phyloP scores from a whole-genome alignment of 495 filamentous ascomycete species.

The Aspergillus baeticus region DNA sequence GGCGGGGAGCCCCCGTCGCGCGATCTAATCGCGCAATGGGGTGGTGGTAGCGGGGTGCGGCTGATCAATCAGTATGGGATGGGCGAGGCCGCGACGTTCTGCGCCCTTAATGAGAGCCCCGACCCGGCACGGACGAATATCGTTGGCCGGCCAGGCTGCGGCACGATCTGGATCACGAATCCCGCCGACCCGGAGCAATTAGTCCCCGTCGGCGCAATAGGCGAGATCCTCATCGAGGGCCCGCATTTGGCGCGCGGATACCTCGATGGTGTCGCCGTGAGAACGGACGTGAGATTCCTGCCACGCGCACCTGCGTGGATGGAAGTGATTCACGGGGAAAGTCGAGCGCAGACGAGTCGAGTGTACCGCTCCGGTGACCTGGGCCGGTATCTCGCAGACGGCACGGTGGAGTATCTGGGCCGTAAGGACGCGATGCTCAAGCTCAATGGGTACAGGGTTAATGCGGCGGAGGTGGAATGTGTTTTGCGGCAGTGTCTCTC shows the following conservation, averaged over 20 bases:
- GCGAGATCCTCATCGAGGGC: slow-evolving; percentile 61
- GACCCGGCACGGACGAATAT: not conserved
- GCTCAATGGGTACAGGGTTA: slow-evolving; percentile 72
- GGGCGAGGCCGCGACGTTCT: slow-evolving; percentile 39
- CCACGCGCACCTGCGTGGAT: slow-evolving; percentile 14
- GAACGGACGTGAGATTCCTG: slow-evolving; percentile 15
- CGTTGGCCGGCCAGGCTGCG: not conserved
- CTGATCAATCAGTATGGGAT: slow-evolving; percentile 61
- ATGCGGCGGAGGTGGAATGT: slow-evolving; percentile 68
- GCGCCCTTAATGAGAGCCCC: slow-evolving; percentile 19
- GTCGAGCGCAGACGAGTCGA: slow-evolving; percentile 6
- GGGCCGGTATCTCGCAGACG: slow-evolving; percentile 68
- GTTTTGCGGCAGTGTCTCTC: slow-evolving; percentile 14
- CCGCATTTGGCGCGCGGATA: slow-evolving; percentile 54
- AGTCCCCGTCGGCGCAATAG: slow-evolving; percentile 51
- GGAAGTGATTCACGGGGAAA: slow-evolving; percentile 8
- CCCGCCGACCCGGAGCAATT: slow-evolving; percentile 45
- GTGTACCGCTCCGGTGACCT: slow-evolving; percentile 80
- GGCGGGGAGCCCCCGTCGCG: slow-evolving; percentile 45
- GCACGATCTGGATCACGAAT: slow-evolving; percentile 17
- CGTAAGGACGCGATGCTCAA: slow-evolving; percentile 81
- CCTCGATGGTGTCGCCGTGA: slow-evolving; percentile 33
- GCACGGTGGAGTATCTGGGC: slow-evolving; percentile 70
- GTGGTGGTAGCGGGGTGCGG: slow-evolving; percentile 22
- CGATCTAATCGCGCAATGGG: slow-evolving; percentile 46